Percentiles rank a stretch among this genome's conserved stretches.
Conservation (phyloP, 768 basidiomycete genomes). For the Xerocomellus amylosporus region DNA sequence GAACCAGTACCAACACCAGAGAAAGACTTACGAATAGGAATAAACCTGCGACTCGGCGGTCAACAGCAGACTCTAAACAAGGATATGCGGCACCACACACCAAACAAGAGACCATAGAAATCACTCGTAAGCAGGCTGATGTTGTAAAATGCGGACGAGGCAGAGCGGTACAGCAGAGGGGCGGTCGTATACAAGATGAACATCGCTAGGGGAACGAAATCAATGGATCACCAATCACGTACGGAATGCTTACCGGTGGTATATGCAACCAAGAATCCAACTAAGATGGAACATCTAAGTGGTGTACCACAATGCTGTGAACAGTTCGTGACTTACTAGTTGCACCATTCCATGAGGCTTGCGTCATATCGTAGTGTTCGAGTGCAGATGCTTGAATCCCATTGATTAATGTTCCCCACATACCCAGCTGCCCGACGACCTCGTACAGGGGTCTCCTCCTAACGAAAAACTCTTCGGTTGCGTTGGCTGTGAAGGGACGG, state of each 20-base stretch:
- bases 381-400: constrained; percentile 73
- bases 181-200: constrained; percentile 82
- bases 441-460: constrained; percentile 78
- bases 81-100: constrained; percentile 11
- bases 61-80: constrained; percentile 2
- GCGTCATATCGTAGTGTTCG: constrained; percentile 65
- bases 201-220: constrained; percentile 53
- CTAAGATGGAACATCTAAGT: constrained; percentile 27
- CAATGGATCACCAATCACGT: not conserved
- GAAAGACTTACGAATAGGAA: constrained; percentile 49
- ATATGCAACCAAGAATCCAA: constrained; percentile 53
- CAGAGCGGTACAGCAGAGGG: constrained; percentile 80
- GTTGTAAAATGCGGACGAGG: constrained; percentile 85
- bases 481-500: constrained; percentile 55
- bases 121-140: constrained; percentile 83
- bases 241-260: constrained; percentile 35
- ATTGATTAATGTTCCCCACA: constrained; percentile 81
- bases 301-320: constrained; percentile 4
- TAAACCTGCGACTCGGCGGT: constrained; percentile 32
- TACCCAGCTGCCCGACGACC: constrained; percentile 82
- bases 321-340: constrained; percentile 55
- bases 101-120: constrained; percentile 85
- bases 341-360: constrained; percentile 68
- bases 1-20: not conserved
- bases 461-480: constrained; percentile 87